phyloP scores from a whole-genome alignment of 148 eudicot species.

The Persicaria maculosa region DNA sequence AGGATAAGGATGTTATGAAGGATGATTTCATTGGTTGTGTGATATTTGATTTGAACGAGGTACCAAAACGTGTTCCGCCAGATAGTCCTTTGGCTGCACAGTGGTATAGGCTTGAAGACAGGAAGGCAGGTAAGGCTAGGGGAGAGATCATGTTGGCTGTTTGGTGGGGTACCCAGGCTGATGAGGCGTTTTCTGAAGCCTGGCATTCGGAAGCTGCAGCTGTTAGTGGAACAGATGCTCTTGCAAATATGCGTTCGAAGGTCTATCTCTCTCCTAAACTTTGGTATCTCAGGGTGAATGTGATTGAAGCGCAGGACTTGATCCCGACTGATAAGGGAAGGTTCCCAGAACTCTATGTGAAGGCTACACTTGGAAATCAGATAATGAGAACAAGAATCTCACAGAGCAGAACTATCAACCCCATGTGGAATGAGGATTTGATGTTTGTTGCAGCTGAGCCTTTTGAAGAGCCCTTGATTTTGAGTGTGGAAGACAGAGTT shows the following conservation, averaged over 20 bases:
- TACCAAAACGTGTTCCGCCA: constrained; percentile 19
- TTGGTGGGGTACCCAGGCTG: constrained; percentile 76
- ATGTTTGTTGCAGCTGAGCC: constrained; percentile 60
- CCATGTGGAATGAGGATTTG: constrained; percentile 24
- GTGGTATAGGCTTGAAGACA: constrained; percentile 61
- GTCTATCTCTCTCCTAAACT: constrained; percentile 65
- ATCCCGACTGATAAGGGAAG: constrained; percentile 32
- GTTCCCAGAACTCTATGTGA: constrained; percentile 53
- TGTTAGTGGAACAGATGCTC: constrained; percentile 48
- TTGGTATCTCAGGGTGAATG: constrained; percentile 68
- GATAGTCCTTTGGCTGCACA: constrained; percentile 76
- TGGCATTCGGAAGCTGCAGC: constrained; percentile 63
- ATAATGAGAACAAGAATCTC: constrained; percentile 40
- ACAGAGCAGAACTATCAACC: constrained; percentile 39
- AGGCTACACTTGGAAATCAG: constrained; percentile 48
- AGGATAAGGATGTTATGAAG: constrained; percentile 45
- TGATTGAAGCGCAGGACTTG: constrained; percentile 67
- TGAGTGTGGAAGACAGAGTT: constrained; percentile 44
- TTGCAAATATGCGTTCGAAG: constrained; percentile 52
- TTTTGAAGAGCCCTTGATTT: constrained; percentile 47
- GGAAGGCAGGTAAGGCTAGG: constrained; percentile 34
- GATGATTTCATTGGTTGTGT: constrained; percentile 52
- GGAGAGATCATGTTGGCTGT: constrained; percentile 74
- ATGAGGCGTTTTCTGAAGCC: constrained; percentile 66
- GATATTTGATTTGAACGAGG: constrained; percentile 46